phyloP scores from a whole-genome alignment of 164 flowering plant species.

The Liriodendron chinense region DNA sequence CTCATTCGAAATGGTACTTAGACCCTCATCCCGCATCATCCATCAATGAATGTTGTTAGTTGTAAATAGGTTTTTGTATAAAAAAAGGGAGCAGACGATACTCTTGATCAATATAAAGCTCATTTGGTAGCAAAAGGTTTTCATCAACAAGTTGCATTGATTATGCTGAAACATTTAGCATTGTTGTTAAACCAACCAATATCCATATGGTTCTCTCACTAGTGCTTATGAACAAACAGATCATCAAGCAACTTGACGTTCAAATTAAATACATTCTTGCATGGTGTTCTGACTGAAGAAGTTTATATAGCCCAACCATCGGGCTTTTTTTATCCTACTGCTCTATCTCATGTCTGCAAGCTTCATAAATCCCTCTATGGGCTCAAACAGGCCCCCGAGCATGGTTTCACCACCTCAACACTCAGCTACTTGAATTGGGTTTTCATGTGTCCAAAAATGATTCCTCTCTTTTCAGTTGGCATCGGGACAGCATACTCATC shows the following conservation, averaged over 20 bases:
- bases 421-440: neutral
- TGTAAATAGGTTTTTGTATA: neutral
- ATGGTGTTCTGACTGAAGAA: neutral
- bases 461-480: neutral
- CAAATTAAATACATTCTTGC: neutral
- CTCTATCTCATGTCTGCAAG: neutral
- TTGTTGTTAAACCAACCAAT: constrained; percentile 1
- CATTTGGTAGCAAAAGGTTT: neutral
- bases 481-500: neutral
- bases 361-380: constrained; percentile 2
- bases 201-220: neutral
- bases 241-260: neutral
- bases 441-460: neutral
- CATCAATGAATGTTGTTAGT: neutral
- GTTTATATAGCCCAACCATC: constrained; percentile 2
- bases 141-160: neutral
- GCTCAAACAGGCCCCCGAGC: neutral
- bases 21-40: neutral
- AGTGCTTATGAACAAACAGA: neutral
- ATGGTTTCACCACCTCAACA: neutral
- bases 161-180: neutral
- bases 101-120: neutral
- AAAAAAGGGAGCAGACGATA: neutral
- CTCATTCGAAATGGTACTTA: neutral
- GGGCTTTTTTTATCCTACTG: neutral